These are phyloP conservation scores for Cordyceps farinosa DNA, from an alignment of 2,329 filamentous ascomycete species.

Conservation along the genomic window DNA sequence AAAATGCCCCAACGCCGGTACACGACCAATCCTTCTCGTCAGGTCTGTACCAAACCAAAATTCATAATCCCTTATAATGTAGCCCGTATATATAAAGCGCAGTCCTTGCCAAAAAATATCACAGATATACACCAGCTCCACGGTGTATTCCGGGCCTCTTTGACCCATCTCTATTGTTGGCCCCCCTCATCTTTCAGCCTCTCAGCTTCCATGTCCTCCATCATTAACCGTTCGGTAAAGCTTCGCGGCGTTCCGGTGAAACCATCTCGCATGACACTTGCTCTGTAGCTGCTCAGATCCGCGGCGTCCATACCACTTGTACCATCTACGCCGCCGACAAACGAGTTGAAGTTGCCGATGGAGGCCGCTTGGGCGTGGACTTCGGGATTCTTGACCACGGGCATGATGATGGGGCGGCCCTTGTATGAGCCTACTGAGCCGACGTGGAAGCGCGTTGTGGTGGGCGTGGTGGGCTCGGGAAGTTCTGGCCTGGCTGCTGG, in stretches of 20 bases:
- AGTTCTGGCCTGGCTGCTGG: constrained; percentile 33
- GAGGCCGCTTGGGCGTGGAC: constrained; percentile 47
- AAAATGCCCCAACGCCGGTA: constrained; percentile 7
- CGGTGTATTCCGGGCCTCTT: neutral
- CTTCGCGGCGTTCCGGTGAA: constrained; percentile 45
- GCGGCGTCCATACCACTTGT: constrained; percentile 46
- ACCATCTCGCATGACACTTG: constrained; percentile 36
- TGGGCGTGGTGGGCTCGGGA: constrained; percentile 30
- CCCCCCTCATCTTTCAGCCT: neutral
- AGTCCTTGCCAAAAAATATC: neutral
- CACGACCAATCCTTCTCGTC: neutral
- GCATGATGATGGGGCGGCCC: constrained; percentile 50
- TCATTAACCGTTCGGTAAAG: constrained; percentile 47
- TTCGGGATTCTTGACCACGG: constrained; percentile 47
- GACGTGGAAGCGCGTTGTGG: constrained; percentile 33
- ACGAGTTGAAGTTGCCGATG: constrained; percentile 46
- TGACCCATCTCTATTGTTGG: neutral
- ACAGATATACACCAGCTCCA: neutral
- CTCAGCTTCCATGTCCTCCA: constrained; percentile 42
- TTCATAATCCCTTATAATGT: neutral
- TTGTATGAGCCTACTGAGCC: constrained; percentile 53
- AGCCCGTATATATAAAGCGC: neutral
- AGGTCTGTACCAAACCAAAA: neutral
- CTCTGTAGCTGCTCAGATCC: constrained; percentile 42
- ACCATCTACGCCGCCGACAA: constrained; percentile 53